These are phyloP conservation scores for Taphrina pruni DNA, from an alignment of 1,139 yeast genomes.

Conservation along the genomic window DNA sequence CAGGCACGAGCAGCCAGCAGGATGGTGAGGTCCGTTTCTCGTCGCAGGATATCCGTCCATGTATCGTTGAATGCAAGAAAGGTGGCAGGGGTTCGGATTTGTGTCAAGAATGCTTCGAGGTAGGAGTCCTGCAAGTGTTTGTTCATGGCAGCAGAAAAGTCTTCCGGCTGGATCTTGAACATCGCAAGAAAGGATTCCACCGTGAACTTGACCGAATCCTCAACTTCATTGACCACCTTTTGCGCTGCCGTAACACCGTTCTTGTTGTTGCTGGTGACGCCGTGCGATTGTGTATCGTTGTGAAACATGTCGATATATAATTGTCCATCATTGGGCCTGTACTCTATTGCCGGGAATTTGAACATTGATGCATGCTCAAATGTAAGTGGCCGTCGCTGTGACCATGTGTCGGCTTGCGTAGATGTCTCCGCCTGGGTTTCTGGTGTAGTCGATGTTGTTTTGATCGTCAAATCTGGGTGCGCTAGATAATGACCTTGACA, in stretches of 20 bases:
- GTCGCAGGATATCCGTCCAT: neutral
- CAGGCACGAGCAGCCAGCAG: constrained; percentile 5
- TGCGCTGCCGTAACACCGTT: neutral
- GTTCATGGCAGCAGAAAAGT: neutral
- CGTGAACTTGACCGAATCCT: neutral
- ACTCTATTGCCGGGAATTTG: neutral
- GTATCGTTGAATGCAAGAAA: neutral
- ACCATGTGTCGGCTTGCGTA: neutral
- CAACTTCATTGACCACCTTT: neutral
- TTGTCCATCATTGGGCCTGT: neutral
- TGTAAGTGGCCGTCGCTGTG: neutral
- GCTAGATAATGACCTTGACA: neutral
- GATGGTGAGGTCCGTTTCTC: neutral
- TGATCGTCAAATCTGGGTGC: neutral
- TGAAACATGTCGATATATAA: neutral
- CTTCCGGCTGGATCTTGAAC: neutral
- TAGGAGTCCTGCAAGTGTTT: neutral
- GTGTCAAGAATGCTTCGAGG: neutral
- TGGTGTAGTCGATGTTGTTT: neutral
- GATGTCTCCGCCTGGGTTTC: neutral
- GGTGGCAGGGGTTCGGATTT: neutral
- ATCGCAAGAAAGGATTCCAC: neutral
- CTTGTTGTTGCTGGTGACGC: neutral
- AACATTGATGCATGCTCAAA: neutral
- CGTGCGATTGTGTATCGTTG: neutral